Base-by-base conservation (phyloP, 2,329 filamentous ascomycete species). In the Trichoderma guizhouense region DNA sequence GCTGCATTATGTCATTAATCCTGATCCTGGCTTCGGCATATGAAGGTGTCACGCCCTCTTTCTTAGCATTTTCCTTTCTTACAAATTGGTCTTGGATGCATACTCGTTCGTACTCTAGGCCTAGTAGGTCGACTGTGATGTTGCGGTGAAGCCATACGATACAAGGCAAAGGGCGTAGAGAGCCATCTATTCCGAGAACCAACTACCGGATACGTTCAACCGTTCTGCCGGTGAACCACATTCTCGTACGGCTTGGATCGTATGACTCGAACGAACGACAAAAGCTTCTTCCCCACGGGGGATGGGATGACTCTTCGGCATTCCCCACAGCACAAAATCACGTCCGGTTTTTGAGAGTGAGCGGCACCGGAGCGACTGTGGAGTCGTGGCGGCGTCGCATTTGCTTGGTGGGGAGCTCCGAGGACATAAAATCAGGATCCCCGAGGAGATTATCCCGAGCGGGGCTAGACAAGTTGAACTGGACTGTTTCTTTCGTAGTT, bases 231-330 rank as follows among this genome's bases (percentile, higher is more conserved):
- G 12, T 24, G 15, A 9, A 36, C n/a, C 15, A 39, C 47, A 26
- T 26, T 9, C 43, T 28, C 11, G n/a, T 21, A 24, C 51, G 43
- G 15, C 47, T 30, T 39, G 36, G 24, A 57, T 66, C 32, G 47
- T 63, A 57, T n/a, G 51, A 66, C 15, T 36, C 26, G 51, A 55
- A 57, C 47, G 60, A 34, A 32, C 30, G 26, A 64, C 3, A 39
- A 66, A 66, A 57, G 63, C 63, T 39, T 66, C 63, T 66, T 66
- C 63, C 63, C 63, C 63, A 57, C 21, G 63, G 63, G 63, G 63
- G 63, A 57, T 57, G n/a, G 51, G 43, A 66, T 66, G 63, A 66
- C 63, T 66, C 63, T 57, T 39, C 63, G 63, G 63, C 63, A 51
- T 36, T 36, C 63, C 32, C 63, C 63, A 66, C 63, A 66, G n/a